A percentile compares a stretch with the other conserved stretches of the same genome.
These are phyloP conservation scores for Alternaria conjuncta DNA, from an alignment of 2,329 filamentous ascomycete species.

Conservation along the genomic window DNA sequence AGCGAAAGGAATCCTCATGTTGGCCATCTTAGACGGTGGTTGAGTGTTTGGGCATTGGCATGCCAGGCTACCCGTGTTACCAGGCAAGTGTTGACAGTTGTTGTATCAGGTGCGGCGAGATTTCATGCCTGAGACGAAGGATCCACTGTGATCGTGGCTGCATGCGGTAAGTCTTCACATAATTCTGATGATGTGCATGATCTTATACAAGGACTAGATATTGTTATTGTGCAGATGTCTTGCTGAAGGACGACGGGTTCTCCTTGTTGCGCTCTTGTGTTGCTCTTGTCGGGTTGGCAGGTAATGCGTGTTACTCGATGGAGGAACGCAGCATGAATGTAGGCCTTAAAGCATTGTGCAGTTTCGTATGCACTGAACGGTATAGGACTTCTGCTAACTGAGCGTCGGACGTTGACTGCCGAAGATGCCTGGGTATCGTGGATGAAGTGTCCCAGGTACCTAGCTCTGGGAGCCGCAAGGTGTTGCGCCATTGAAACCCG, in stretches of 20 bases:
- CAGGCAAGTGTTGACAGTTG: conserved; percentile 10
- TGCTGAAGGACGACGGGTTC: neutral
- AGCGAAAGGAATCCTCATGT: neutral
- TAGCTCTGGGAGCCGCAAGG: neutral
- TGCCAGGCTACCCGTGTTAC: conserved; percentile 9
- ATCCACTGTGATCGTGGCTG: conserved; percentile 3
- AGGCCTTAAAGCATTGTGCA: neutral
- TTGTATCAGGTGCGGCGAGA: conserved; percentile 20
- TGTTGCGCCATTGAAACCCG: neutral
- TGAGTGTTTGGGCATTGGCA: conserved; percentile 11
- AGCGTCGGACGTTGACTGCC: neutral
- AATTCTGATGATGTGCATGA: conserved; percentile 7
- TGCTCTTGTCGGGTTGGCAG: neutral
- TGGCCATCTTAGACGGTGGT: neutral
- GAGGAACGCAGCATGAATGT: neutral
- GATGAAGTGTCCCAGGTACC: neutral
- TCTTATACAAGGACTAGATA: neutral
- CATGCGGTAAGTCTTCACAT: neutral
- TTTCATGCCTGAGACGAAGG: conserved; percentile 13
- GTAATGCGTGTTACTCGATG: neutral
- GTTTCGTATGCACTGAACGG: neutral
- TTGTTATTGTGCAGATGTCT: neutral
- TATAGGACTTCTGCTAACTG: neutral
- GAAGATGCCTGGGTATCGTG: neutral
- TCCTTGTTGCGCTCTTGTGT: neutral